These are phyloP conservation scores for Penicillium simplicissimum DNA, from an alignment of 495 filamentous ascomycete genomes.

Conservation along the genomic window DNA sequence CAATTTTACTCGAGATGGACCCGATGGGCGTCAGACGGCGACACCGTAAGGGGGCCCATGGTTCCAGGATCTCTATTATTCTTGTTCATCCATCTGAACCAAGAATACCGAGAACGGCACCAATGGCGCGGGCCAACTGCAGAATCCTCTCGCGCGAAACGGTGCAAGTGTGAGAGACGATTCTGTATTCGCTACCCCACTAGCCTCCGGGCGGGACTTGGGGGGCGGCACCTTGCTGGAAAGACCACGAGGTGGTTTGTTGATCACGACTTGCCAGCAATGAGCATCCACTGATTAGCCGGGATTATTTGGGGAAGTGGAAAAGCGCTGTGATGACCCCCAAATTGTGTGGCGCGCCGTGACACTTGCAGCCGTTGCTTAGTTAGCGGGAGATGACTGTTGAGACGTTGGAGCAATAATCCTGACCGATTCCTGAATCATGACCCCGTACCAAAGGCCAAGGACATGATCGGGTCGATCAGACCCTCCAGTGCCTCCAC, in stretches of 20 bases:
- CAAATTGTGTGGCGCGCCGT: slow-evolving; percentile 23
- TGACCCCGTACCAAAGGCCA: slow-evolving; percentile 7
- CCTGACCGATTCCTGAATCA: slow-evolving; percentile 21
- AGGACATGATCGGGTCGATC: slow-evolving; percentile 19
- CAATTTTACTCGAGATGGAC: neutral
- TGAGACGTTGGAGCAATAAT: neutral
- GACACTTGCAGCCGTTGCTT: too few relatives aligned
- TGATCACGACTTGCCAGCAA: neutral
- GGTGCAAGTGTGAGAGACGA: neutral
- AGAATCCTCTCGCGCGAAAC: neutral
- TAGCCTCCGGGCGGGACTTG: neutral
- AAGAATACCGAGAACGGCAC: slow-evolving; percentile 20
- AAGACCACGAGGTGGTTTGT: neutral
- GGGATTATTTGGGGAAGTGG: neutral
- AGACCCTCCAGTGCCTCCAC: neutral
- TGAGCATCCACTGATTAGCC: neutral
- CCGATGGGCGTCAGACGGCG: neutral
- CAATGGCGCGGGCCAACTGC: neutral
- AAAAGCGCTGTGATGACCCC: too few relatives aligned
- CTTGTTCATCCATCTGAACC: slow-evolving; percentile 2
- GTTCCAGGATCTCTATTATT: too few relatives aligned
- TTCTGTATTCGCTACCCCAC: neutral
- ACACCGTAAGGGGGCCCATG: neutral
- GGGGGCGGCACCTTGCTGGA: neutral
- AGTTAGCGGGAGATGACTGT: too few relatives aligned